Evolutionary conservation across 2,329 filamentous ascomycete species (phyloP), one percentile per base, ranked within the genome.

Genomic region (Spiromastix sp.): DNA sequence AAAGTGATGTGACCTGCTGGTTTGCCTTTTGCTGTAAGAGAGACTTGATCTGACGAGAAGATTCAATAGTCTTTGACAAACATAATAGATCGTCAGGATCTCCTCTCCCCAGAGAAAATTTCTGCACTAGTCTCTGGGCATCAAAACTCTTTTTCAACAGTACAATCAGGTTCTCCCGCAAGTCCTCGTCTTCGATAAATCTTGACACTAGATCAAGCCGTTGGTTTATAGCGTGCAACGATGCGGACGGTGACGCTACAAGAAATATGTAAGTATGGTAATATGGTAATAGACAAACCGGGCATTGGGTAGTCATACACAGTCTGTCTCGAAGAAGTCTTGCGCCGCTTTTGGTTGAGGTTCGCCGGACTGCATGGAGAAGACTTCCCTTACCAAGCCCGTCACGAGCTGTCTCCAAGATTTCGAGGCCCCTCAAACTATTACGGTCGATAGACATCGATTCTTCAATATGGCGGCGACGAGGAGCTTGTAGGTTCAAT

Each of bases 401-500:
- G 48, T 96, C 89, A 32, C 81, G 74, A 33, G 93, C 77, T 0
- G 91, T 96, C 53, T 79, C 77, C 45, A 85, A 78, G 45, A 98
- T 84, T 57, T 98, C 91, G 4, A 98, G 69, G 1, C 87, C 85
- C 40, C 84, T 74, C 61, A 98, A 71, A 45, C 82, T 95, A 51
- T 87, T 93, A 53, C 81, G 87, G 62, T 98, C 91, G 46, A 98
- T 93, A 33, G 66, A 72, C 84, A 98, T 91, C 43, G 81, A 77
- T 42, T 93, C 76, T 51, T 83, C 68, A 34, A 74, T 70, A 45
- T 82, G 76, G 46, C 85, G 74, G 40, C 84, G 79, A 22, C 79
- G 64, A 2, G 91, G 91, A 29, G 85, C 78, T 54, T 93, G 86
- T 26, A 98, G 70, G 56, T 83, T 85, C 63, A 93, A 77, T 50